A percentile compares a stretch with the other conserved stretches of the same genome.
These are phyloP conservation scores for Mycena olivaceomarginata DNA, from an alignment of 768 basidiomycete genomes.

Conservation along the genomic window DNA sequence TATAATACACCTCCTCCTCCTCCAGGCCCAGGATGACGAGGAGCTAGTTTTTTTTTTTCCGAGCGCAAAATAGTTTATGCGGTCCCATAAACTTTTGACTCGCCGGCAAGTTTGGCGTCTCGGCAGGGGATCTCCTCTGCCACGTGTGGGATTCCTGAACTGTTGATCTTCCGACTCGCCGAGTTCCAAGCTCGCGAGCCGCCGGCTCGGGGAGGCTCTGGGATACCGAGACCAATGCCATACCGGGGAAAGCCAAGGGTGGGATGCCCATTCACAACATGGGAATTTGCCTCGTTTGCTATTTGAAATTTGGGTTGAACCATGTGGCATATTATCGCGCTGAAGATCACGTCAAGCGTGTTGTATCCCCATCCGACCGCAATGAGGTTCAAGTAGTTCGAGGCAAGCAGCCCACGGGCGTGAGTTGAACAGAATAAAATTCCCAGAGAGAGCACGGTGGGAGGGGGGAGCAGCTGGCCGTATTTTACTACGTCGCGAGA, in stretches of 20 bases:
- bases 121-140: too few relatives aligned
- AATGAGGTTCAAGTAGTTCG: constrained; percentile 15
- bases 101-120: too few relatives aligned
- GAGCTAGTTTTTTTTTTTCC: too few relatives aligned
- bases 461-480: not conserved
- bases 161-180: not conserved
- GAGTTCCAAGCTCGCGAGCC: not conserved
- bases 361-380: constrained; percentile 22
- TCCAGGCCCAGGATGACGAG: too few relatives aligned
- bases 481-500: not conserved
- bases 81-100: too few relatives aligned
- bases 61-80: too few relatives aligned
- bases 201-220: constrained; percentile 11
- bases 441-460: not conserved
- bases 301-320: not conserved
- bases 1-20: too few relatives aligned
- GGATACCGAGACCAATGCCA: constrained; percentile 26
- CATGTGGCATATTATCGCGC: constrained; percentile 4
- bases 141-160: not conserved
- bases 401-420: constrained; percentile 8
- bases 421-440: not conserved
- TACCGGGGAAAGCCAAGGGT: constrained; percentile 13
- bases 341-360: constrained; percentile 27
- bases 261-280: constrained; percentile 9
- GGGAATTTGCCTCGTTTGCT: not conserved